These are phyloP conservation scores for Botrytis galanthina DNA, from an alignment of 2,329 filamentous ascomycete species.

Conservation along the genomic window DNA sequence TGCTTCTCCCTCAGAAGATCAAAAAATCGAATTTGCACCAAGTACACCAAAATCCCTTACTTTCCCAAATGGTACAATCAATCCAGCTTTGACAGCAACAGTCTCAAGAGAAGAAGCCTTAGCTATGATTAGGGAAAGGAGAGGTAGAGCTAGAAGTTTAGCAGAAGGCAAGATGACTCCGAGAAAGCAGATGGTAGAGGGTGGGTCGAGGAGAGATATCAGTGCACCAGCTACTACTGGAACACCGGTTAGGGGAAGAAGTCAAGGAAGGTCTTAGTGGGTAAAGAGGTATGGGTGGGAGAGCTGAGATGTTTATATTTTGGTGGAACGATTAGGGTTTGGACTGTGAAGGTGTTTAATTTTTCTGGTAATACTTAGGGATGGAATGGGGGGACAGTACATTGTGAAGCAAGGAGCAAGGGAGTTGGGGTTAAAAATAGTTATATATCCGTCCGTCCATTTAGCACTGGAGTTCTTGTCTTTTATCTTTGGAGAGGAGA, in stretches of 20 bases:
- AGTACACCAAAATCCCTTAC: slow-evolving; percentile 25
- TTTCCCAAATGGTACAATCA: slow-evolving; percentile 31
- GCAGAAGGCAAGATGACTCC: slow-evolving; percentile 62
- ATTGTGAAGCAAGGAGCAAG: neutral
- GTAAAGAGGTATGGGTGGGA: neutral
- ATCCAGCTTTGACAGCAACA: slow-evolving; percentile 61
- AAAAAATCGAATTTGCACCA: neutral
- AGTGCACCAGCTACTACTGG: slow-evolving; percentile 36
- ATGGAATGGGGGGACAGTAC: neutral
- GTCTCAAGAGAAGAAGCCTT: slow-evolving; percentile 73
- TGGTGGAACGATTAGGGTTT: neutral
- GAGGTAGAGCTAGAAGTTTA: slow-evolving; percentile 68
- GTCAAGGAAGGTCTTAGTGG: neutral
- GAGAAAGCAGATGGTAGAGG: slow-evolving; percentile 43
- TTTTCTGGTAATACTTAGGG: slow-evolving; percentile 4
- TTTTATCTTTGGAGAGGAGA: slow-evolving; percentile 4
- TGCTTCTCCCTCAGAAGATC: slow-evolving; percentile 29
- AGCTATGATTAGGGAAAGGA: slow-evolving; percentile 69
- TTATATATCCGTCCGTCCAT: slow-evolving; percentile 11
- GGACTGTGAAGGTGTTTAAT: neutral
- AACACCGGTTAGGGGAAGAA: slow-evolving; percentile 30
- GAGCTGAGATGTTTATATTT: neutral
- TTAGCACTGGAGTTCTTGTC: slow-evolving; percentile 8
- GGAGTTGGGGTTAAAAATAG: slow-evolving; percentile 3
- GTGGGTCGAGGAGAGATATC: slow-evolving; percentile 34